These are phyloP conservation scores for Rhizophora apiculata DNA, from an alignment of 345 rosid species.

Conservation along the genomic window DNA sequence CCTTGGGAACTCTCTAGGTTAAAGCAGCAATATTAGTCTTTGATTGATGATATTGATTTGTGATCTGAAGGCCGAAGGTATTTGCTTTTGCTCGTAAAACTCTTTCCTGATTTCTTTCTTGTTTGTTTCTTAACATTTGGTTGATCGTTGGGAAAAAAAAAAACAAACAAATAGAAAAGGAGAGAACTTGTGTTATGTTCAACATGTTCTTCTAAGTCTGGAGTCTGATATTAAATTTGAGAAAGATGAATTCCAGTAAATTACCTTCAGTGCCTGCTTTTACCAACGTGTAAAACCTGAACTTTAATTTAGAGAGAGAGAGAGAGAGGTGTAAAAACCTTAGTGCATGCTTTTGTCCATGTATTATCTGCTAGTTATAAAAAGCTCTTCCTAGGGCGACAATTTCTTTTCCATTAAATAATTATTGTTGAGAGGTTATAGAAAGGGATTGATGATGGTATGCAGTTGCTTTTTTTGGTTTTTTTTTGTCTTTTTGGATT, in stretches of 20 bases:
- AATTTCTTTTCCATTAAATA: too few species aligned
- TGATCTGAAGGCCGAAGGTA: background rate
- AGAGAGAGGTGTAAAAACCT: background rate
- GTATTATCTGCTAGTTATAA: background rate
- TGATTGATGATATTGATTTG: background rate
- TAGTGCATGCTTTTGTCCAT: background rate
- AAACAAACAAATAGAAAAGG: background rate
- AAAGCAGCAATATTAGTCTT: background rate
- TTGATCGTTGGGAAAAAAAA: background rate
- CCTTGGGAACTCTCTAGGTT: background rate
- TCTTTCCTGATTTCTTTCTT: background rate
- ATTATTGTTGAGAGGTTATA: too few species aligned
- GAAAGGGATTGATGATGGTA: too few species aligned
- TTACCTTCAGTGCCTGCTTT: constrained; percentile 2
- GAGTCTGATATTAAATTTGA: background rate
- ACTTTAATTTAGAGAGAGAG: background rate
- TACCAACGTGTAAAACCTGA: constrained; percentile 7
- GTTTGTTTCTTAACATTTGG: background rate
- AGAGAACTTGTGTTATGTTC: background rate
- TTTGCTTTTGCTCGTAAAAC: background rate
- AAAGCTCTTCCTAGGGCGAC: constrained; percentile 3
- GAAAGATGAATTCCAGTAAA: background rate
- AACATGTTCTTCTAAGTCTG: background rate
- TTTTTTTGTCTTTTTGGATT: too few species aligned
- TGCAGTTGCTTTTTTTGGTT: too few species aligned